phyloP scores from a whole-genome alignment of 345 rosid genomes.

The Acer campestre region DNA sequence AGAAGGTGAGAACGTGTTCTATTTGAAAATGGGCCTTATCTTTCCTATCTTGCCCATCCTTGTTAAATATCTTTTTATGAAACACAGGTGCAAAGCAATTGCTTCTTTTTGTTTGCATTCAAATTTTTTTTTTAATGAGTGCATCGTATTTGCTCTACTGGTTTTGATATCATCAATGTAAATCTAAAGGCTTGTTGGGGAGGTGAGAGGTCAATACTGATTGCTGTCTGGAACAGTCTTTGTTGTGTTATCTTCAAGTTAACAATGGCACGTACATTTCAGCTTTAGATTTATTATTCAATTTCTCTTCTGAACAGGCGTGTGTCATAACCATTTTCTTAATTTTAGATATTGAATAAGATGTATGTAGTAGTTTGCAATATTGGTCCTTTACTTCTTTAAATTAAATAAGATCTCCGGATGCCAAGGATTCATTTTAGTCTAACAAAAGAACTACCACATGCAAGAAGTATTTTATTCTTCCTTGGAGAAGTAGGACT shows the following conservation, averaged over 20 bases:
- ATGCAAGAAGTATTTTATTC: background rate
- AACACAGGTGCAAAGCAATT: background rate
- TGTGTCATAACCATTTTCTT: background rate
- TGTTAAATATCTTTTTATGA: background rate
- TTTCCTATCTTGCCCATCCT: background rate
- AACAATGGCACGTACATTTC: background rate
- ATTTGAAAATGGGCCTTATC: background rate
- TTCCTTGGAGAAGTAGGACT: background rate
- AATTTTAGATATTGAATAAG: background rate
- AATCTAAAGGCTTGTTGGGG: background rate
- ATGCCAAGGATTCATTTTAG: background rate
- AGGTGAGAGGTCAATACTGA: background rate
- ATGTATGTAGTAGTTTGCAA: background rate
- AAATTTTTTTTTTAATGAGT: background rate
- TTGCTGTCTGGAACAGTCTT: background rate
- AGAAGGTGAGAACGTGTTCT: slow-evolving; percentile 61
- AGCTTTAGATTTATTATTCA: background rate
- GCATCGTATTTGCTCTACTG: background rate
- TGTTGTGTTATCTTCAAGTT: background rate
- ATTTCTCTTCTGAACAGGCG: background rate
- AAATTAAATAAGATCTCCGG: background rate
- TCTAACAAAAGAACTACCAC: slow-evolving; percentile 3
- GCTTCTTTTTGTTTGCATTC: background rate
- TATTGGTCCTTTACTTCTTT: background rate
- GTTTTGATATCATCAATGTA: background rate